Base-by-base conservation (phyloP, 139 green algal species). In the Spirogloea muscicola region DNA sequence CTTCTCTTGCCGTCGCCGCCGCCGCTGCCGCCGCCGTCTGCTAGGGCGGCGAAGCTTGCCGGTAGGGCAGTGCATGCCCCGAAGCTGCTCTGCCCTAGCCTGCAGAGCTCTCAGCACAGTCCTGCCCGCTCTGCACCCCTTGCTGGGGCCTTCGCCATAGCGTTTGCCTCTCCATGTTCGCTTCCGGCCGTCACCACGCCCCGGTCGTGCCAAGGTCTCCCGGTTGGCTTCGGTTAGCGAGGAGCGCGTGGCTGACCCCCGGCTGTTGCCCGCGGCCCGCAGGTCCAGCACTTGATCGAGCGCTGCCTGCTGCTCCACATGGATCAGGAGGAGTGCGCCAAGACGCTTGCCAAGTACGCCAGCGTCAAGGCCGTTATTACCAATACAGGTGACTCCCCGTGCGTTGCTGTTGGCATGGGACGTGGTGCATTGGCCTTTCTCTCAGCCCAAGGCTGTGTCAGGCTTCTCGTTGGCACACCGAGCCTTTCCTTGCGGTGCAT, bases 211-310 rank as follows among this genome's bases (percentile, higher is more conserved):
- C n/a, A n/a, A n/a, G n/a, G n/a, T n/a, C n/a, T n/a, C n/a, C n/a
- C n/a, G n/a, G n/a, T n/a, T n/a, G n/a, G n/a, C n/a, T n/a, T n/a
- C n/a, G n/a, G n/a, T n/a, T n/a, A n/a, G n/a, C n/a, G n/a, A n/a
- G n/a, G n/a, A 55, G 21, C 46, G 46, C 21, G 46, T 55, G 21
- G 21, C 21, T 55, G 21, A 31, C 46, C 21, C 21, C 46, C 21
- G 21, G 46, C 21, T 55, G 46, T 55, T 55, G 46, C 46, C 46
- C 46, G 21, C 46, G 21, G 21, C 46, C 21, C 46, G 46, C 46
- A 74, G 70, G 70, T 79, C 18, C 70, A 79, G n/a, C 63, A 79
- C 40, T 29, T 79, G 63, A 79, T 79, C 29, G 70, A 79, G 70
- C 58, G 70, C 13, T 79, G 70, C 34, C 61, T 79, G 6, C 27